Evolutionary conservation across 2,329 filamentous ascomycete genomes (phyloP).

Genomic region (Fusarium virguliforme): DNA sequence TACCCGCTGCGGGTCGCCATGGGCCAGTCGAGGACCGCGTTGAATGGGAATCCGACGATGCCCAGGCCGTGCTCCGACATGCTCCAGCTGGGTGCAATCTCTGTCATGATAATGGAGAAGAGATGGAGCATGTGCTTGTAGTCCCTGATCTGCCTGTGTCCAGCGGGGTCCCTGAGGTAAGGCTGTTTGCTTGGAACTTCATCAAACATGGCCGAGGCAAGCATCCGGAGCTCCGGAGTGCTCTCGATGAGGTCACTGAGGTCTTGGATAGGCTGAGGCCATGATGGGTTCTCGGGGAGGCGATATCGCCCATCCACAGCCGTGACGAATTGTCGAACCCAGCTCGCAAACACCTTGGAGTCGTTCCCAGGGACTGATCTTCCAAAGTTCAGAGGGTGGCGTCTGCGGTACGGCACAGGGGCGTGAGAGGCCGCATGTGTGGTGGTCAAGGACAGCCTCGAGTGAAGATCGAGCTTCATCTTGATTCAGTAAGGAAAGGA

Average conservation of each 20-base stretch:
- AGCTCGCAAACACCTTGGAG: background rate
- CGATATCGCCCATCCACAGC: background rate
- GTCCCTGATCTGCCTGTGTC: constrained; percentile 32
- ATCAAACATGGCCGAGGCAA: constrained; percentile 34
- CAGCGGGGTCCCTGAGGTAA: constrained; percentile 34
- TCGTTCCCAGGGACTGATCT: background rate
- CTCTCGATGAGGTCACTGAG: constrained; percentile 32
- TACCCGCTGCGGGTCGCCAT: constrained; percentile 32
- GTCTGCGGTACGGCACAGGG: background rate
- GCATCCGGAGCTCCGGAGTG: constrained; percentile 44
- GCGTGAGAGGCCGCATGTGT: background rate
- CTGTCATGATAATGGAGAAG: constrained; percentile 36
- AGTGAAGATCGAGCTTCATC: background rate
- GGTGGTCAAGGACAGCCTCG: background rate
- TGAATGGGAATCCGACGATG: constrained; percentile 25
- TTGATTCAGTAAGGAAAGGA: background rate
- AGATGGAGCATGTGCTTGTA: constrained; percentile 46
- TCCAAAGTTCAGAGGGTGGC: background rate
- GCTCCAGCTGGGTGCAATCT: constrained; percentile 42
- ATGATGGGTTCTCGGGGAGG: background rate
- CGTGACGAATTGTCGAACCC: background rate
- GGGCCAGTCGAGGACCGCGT: constrained; percentile 26
- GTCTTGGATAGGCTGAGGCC: constrained; percentile 5
- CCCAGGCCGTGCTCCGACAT: constrained; percentile 2
- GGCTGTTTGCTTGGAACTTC: constrained; percentile 47